Evolutionary conservation across 306 rosid species (phyloP).

Genomic region (Trifolium fragiferum): DNA sequence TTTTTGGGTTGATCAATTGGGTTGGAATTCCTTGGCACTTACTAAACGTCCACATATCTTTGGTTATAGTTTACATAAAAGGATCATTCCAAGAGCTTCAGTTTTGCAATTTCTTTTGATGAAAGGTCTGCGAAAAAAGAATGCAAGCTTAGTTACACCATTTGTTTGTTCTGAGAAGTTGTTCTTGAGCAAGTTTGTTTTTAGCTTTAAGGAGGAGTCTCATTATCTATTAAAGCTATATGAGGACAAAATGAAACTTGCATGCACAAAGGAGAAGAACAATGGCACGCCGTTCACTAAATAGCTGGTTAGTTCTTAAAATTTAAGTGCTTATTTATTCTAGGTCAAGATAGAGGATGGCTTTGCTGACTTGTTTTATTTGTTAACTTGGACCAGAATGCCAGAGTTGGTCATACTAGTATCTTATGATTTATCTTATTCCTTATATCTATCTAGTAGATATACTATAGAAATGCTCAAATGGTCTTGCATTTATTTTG

Average conservation of each 20-base stretch:
- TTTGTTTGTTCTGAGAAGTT: background rate
- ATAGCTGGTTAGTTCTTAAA: background rate
- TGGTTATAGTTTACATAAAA: slow-evolving; percentile 48
- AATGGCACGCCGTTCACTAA: background rate
- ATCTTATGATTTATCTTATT: background rate
- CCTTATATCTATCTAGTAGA: background rate
- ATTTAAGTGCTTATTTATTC: background rate
- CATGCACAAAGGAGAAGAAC: background rate
- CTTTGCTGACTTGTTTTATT: background rate
- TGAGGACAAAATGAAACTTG: background rate
- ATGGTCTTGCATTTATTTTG: background rate
- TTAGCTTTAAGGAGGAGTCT: background rate
- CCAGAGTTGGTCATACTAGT: background rate
- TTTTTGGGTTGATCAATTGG: slow-evolving; percentile 46
- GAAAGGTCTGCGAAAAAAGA: slow-evolving; percentile 44
- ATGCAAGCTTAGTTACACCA: slow-evolving; percentile 9
- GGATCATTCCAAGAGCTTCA: slow-evolving; percentile 50
- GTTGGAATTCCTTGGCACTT: slow-evolving; percentile 32
- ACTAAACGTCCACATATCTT: background rate
- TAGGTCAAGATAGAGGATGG: background rate
- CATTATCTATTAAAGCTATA: background rate
- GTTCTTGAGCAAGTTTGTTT: background rate
- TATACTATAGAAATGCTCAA: background rate
- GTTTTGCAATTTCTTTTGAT: slow-evolving; percentile 43
- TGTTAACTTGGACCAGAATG: background rate